Evolutionary conservation across 352 stramenopile species (phyloP), one percentile per base, ranked within the genome.

Genomic region (Pythium rhizo-oryzae): DNA sequence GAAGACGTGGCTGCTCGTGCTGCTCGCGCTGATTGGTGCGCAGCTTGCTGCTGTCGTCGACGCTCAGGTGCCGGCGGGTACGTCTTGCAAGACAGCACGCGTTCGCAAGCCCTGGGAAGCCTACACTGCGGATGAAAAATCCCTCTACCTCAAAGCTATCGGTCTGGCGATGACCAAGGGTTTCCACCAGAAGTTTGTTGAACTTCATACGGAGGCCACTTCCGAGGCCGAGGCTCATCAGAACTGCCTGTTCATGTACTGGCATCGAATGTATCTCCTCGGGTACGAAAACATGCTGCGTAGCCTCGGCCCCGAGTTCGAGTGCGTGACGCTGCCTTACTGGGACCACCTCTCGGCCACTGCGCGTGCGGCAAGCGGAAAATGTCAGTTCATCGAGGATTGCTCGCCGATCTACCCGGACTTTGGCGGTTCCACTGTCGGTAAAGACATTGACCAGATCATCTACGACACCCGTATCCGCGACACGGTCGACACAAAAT

Each of bases 41-140:
- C 33, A 39, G 6, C 33, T 11, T 5, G 33, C 33, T 39, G 33
- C 11, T 39, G 33, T 11, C 11, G 33, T 39, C 6, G 33, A 39
- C 39, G 39, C 39, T 18, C 39, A 46, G 13, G 23, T 39, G 4
- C 75, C 75, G 62, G 64, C 68, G 2, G 77, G 77, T 23, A 80
- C 77, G 9, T 51, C 67, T 15, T 85, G 79, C 56, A 54, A 77
- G 0, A 44, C 69, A 12, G 28, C 67, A 23, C 80, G 83, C 0
- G 65, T 89, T 18, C 79, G 79, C 39, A 78, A 78, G 19, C 77
- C 79, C 4, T 91, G 77, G 76, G 82, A 87, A 18, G 39, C n/a
- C 1, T 80, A 76, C 64, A 76, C 65, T 4, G 4, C 56, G 0
- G 25, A 41, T 8, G 83, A 89, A 57, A 88, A 87, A 59, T 23